Conservation (phyloP, 192 early-diverging fungal genomes). For the Coemansia sp. region DNA sequence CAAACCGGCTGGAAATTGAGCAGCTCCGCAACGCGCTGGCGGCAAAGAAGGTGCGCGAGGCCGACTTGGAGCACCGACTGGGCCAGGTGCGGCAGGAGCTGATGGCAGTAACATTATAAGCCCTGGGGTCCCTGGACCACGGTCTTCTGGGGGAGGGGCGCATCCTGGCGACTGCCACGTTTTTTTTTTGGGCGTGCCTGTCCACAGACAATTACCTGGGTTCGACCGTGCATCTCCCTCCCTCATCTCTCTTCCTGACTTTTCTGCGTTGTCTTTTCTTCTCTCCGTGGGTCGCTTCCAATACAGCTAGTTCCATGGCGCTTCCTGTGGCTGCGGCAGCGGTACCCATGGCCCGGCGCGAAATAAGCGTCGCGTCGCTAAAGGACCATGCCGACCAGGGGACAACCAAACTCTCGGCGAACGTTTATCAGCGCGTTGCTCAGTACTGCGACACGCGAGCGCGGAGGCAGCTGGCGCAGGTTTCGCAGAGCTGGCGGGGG, state of each 20-base stretch:
- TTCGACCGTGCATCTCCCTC: too few species aligned
- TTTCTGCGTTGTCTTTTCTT: too few species aligned
- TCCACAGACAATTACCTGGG: too few species aligned
- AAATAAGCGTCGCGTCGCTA: constrained; percentile 20
- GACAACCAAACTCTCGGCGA: constrained; percentile 34
- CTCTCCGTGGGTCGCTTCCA: too few species aligned
- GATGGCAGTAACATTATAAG: constrained; percentile 10
- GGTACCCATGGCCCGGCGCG: constrained; percentile 17
- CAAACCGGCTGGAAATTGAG: constrained; percentile 29
- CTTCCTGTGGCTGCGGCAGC: constrained; percentile 12
- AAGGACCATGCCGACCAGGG: constrained; percentile 24
- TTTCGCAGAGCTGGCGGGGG: constrained; percentile 47
- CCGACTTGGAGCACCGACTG: constrained; percentile 10
- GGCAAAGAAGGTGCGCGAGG: constrained; percentile 12
- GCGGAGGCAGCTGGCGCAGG: constrained; percentile 36
- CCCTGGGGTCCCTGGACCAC: background rate
- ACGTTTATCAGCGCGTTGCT: constrained; percentile 42
- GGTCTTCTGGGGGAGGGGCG: too few species aligned
- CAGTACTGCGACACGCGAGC: constrained; percentile 43
- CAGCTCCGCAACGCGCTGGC: constrained; percentile 25
- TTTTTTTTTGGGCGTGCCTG: too few species aligned
- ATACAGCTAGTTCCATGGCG: too few species aligned
- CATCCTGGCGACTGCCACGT: too few species aligned
- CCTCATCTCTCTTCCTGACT: too few species aligned
- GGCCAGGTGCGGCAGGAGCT: constrained; percentile 36